Percentiles rank a stretch among this genome's conserved stretches.
Evolutionary conservation across 345 rosid genomes (phyloP).

Genomic region (Adansonia digitata): DNA sequence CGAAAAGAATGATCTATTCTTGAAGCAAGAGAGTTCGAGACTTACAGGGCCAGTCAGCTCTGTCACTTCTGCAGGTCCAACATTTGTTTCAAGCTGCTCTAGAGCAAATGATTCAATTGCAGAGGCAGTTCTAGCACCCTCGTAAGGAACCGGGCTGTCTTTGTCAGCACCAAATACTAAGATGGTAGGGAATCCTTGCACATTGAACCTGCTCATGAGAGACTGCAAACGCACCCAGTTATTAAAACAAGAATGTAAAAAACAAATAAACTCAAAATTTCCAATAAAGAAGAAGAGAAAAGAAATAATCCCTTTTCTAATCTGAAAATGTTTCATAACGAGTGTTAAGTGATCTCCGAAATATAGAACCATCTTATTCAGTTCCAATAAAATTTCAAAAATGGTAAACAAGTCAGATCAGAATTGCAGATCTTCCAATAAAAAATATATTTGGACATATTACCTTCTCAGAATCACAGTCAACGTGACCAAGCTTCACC

Average conservation of each 20-base stretch:
- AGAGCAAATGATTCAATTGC: constrained; percentile 87
- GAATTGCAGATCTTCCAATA: not conserved
- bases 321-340: not conserved
- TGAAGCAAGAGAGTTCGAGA: constrained; percentile 12
- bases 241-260: constrained; percentile 15
- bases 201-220: constrained; percentile 83
- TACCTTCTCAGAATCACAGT: constrained; percentile 90
- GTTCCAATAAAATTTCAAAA: not conserved
- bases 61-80: constrained; percentile 79
- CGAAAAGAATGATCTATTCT: constrained; percentile 1
- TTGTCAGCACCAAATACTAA: constrained; percentile 89
- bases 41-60: constrained; percentile 79
- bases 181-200: constrained; percentile 96
- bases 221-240: constrained; percentile 51
- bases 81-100: constrained; percentile 78
- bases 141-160: constrained; percentile 70
- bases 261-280: not conserved
- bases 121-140: constrained; percentile 87
- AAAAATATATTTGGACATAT: constrained; percentile 13
- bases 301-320: not conserved
- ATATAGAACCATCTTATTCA: not conserved
- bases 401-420: not conserved
- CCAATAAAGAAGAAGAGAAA: not conserved
- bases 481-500: constrained; percentile 92
- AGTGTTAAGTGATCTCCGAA: not conserved